A percentile compares a stretch with the other conserved stretches of the same genome.
These are phyloP conservation scores for Xerocomus brunneocitrinus DNA, from an alignment of 768 basidiomycete species.

Conservation along the genomic window DNA sequence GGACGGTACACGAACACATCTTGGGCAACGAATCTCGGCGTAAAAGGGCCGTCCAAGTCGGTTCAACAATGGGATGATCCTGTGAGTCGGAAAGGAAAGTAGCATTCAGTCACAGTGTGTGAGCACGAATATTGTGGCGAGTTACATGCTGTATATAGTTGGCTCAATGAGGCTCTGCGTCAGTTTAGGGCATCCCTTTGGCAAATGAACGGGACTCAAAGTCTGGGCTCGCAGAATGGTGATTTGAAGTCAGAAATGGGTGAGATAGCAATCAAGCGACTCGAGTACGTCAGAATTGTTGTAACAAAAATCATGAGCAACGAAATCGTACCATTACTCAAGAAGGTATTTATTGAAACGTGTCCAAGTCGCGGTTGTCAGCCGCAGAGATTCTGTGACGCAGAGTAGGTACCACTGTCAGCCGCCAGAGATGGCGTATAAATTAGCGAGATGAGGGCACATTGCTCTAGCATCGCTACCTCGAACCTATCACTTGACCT, in stretches of 20 bases:
- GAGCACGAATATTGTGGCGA: neutral
- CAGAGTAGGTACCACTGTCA: slow-evolving; percentile 11
- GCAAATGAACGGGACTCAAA: neutral
- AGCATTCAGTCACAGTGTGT: neutral
- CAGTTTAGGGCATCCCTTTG: neutral
- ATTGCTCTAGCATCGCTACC: slow-evolving; percentile 1
- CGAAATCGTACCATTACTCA: neutral
- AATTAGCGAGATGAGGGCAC: neutral
- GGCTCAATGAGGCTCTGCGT: neutral
- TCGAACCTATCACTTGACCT: slow-evolving; percentile 5
- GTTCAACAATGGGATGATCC: neutral
- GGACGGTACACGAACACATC: neutral
- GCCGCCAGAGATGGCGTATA: slow-evolving; percentile 23
- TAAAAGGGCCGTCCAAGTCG: neutral
- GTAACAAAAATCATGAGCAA: neutral
- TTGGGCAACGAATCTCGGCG: neutral
- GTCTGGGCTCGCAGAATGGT: neutral
- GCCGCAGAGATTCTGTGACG: slow-evolving; percentile 10
- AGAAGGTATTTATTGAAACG: neutral
- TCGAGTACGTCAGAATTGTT: neutral
- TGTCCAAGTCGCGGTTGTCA: slow-evolving; percentile 7
- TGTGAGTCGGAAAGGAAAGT: neutral
- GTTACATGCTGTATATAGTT: neutral
- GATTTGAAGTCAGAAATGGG: neutral
- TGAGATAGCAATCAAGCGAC: neutral